Base-by-base conservation (phyloP, 179 eudicot species). In the Spinacia oleracea region DNA sequence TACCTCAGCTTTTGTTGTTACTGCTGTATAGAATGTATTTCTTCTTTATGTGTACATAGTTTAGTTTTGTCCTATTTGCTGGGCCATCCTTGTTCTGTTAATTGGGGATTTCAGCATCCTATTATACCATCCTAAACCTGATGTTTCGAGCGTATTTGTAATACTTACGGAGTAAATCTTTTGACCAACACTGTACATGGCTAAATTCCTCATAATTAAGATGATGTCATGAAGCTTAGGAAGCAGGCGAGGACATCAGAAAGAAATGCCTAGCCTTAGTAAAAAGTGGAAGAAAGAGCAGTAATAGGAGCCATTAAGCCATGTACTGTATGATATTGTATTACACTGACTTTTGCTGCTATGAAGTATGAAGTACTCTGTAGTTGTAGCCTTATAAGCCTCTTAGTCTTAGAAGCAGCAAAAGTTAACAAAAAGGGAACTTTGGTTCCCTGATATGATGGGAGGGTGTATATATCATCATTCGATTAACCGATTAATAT, bases 41-140 rank as follows among this genome's bases (percentile, higher is more conserved):
- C 43, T 40, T 7, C 32, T 46, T 4, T 32, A 42, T 51, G 43
- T 81, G 80, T 77, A 72, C 62, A 81, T 72, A 81, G 71, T 29
- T 70, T 43, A 70, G 50, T 66, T 42, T 56, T 72, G 32, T 35
- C 55, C 63, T 38, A 25, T 38, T 32, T 72, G 77, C 43, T 63
- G 58, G 42, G 29, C 51, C 43, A 64, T 18, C 76, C 73, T 43
- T 25, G 18, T 76, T 75, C 56, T 80, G 75, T 58, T 14, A 20
- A 42, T 31, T 45, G 70, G 66, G 66, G 76, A 63, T 60, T 35
- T 43, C 6, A 56, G 56, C 73, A 35, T 40, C 74, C 40, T 27
- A 50, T 50, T 45, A 56, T 59, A 38, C 40, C 40, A 10, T 75
- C 8, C 38, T 70, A 21, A 48, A 10, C 21, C 48, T 9, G 11